Base-by-base conservation (phyloP, 140 eudicot genomes). In the Stevia rebaudiana region DNA sequence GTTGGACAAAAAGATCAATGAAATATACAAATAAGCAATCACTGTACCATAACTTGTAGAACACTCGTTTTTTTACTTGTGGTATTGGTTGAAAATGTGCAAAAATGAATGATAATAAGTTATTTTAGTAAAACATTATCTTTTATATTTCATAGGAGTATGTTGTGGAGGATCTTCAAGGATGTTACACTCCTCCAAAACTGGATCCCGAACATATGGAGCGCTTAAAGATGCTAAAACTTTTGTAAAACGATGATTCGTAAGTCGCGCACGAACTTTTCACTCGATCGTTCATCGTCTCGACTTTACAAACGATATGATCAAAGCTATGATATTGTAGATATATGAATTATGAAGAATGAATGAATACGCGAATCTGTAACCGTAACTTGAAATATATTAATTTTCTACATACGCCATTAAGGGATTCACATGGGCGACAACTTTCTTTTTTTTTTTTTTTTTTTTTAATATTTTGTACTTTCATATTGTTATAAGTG, bases 151-250 rank as follows among this genome's bases (percentile, higher is more conserved):
- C 24, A 18, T 50, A 85, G 97, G 95, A 89, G 61, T 89, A 89
- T 66, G 73, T 89, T 24, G 97, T 89, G 59, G 86, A 85, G 83
- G 95, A 89, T 71, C 86, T 89, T 25, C 57, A 72, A 12, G 97
- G 95, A 5, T 76, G 77, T 67, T 89, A 86, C 75, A 74, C 83
- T 37, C 91, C 91, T 57, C 79, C 95, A 10, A 83, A 79, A 66
- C 79, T 89, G 70, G 91, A 81, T 53, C 68, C 83, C 0, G 80
- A 81, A 21, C 95, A 89, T 37, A 77, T 81, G 78, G 85, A 72
- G 42, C 91, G 85, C 37, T 73, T 89, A 62, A 81, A 79, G 73
- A 83, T 77, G 82, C 86, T 89, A 42, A 81, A 86, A 65, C 88
- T 86, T 31, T 66, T 89, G 62, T 89, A 77, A 77, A 15, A 15